Evolutionary conservation across 805 yeast genomes (phyloP), one percentile per base, ranked within the genome.

Genomic region (Lipomyces spencermartinsiae): DNA sequence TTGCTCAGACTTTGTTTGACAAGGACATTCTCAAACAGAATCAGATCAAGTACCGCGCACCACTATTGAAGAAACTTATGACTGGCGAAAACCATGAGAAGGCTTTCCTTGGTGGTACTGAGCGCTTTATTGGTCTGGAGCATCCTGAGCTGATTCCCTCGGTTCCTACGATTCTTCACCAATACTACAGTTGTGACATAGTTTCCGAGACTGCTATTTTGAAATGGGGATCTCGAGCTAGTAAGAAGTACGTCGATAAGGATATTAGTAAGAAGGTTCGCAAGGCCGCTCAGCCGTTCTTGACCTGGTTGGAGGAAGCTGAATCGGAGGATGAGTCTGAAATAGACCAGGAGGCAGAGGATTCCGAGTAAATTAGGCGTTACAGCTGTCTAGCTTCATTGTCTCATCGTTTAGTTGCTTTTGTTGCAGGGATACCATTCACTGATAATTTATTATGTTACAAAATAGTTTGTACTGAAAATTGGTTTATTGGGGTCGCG

Each of bases 241-340:
- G 97, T 63, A 93, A 93, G 84, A 93, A 93, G 80, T 95, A 89
- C 76, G 97, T 95, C 69, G 91, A 96, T 70, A 95, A 94, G 83
- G 97, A 92, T 59, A 84, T 88, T 43, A 89, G 96, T 63, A 94
- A 94, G 83, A 94, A 91, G 85, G 97, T 93, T 62, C 91, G 97
- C 81, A 91, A 89, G 81, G 95, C 97, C 58, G 98, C 98, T 69
- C 93, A 93, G 81, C 97, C 98, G 37, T 95, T 95, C 82, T 83
- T 95, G 72, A 88, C 90, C 73, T 95, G 99, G 99, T 86, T 95
- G 73, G 89, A 92, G 77, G 93, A 91, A 80, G 98, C 99, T 69
- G 84, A 85, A 72, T 91, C 87, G 73, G 89, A 87, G 59, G 92
- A 88, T 72, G 86, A 83, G 37, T 81, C 81, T 59, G 79, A 78